A percentile compares a stretch with the other conserved stretches of the same genome.
These are phyloP conservation scores for Nitzschia sp. DNA, from an alignment of 108 stramenopile genomes.

Conservation along the genomic window DNA sequence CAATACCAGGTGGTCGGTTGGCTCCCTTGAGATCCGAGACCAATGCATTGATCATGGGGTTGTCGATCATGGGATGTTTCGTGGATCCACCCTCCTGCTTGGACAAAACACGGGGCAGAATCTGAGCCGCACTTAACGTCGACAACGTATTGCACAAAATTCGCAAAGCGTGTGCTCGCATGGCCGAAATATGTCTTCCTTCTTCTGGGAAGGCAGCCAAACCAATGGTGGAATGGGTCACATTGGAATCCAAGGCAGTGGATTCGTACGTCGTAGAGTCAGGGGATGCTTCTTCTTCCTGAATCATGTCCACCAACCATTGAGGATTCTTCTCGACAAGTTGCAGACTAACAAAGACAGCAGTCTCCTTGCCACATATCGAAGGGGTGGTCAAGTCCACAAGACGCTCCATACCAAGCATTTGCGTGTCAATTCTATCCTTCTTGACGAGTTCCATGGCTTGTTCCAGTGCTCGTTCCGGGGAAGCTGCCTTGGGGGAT, in stretches of 20 bases:
- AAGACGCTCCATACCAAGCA: conserved; percentile 62
- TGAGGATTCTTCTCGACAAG: conserved; percentile 15
- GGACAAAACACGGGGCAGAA: conserved; percentile 17
- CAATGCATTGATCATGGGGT: conserved; percentile 28
- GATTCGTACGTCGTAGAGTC: background rate
- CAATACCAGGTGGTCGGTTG: conserved; percentile 40
- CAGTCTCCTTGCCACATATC: conserved; percentile 28
- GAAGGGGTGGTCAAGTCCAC: conserved; percentile 55
- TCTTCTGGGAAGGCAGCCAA: conserved; percentile 15
- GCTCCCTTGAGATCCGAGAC: conserved; percentile 42
- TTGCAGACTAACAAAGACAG: conserved; percentile 21
- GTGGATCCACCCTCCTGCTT: background rate
- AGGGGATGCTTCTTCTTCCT: background rate
- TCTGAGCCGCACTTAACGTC: conserved; percentile 15
- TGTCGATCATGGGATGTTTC: conserved; percentile 17
- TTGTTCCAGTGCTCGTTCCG: conserved; percentile 37
- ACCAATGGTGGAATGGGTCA: conserved; percentile 9
- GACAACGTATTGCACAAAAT: conserved; percentile 44
- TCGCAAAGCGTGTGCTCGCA: conserved; percentile 40
- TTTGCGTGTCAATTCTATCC: conserved; percentile 59
- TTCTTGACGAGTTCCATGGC: conserved; percentile 52
- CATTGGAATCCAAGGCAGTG: background rate
- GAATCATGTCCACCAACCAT: background rate
- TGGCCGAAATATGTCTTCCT: conserved; percentile 33
- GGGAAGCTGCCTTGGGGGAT: background rate